phyloP scores from a whole-genome alignment of 805 yeast species.

The Candida yuanshanica region DNA sequence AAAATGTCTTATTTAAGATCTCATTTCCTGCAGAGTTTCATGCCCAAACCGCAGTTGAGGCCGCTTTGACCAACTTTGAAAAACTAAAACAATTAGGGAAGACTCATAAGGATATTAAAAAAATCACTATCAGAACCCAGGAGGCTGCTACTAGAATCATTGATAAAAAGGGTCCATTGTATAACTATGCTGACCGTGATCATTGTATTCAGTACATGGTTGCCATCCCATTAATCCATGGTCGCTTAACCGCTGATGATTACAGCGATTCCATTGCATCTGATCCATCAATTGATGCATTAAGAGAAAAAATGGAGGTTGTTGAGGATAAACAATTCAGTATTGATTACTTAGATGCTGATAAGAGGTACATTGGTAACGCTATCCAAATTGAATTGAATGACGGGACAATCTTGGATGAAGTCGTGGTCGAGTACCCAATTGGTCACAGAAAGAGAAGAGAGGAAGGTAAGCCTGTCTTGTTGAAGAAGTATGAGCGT shows the following conservation, averaged over 20 bases:
- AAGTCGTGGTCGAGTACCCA: constrained; percentile 50
- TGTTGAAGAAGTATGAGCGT: constrained; percentile 44
- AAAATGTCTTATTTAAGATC: constrained; percentile 54
- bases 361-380: constrained; percentile 53
- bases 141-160: constrained; percentile 58
- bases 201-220: constrained; percentile 63
- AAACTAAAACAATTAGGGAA: constrained; percentile 35
- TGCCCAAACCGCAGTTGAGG: constrained; percentile 61
- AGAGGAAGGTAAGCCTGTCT: constrained; percentile 53
- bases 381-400: constrained; percentile 44
- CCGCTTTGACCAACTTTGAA: constrained; percentile 41
- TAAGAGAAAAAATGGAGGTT: constrained; percentile 51
- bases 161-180: constrained; percentile 52
- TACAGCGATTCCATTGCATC: constrained; percentile 46
- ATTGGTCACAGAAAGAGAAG: constrained; percentile 55
- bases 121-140: constrained; percentile 48
- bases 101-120: constrained; percentile 42
- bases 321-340: constrained; percentile 44
- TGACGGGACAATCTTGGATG: constrained; percentile 49
- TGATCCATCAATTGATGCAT: constrained; percentile 45
- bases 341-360: constrained; percentile 49
- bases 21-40: constrained; percentile 64
- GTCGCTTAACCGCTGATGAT: constrained; percentile 53
- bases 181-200: constrained; percentile 61
- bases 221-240: constrained; percentile 50